Conservation (phyloP, 2,329 filamentous ascomycete species). For the Cryphonectria naterciae region DNA sequence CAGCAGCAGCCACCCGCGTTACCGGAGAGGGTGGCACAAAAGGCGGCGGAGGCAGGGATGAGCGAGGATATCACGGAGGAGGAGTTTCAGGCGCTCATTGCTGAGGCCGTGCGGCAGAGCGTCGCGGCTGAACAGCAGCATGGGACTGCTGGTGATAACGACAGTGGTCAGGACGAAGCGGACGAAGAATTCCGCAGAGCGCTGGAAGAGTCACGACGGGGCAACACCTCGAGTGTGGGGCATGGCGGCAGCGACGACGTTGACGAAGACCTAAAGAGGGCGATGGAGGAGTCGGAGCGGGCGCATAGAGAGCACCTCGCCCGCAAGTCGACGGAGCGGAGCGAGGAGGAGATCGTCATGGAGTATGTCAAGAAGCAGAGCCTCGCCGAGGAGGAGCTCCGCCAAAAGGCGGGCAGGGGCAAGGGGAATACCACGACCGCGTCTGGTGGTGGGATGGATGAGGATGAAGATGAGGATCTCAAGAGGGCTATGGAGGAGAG, state of each 20-base stretch:
- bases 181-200: constrained; percentile 46
- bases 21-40: constrained; percentile 32
- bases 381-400: constrained; percentile 66
- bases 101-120: constrained; percentile 60
- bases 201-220: constrained; percentile 45
- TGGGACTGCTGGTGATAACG: constrained; percentile 27
- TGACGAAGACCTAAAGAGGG: constrained; percentile 51
- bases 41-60: constrained; percentile 39
- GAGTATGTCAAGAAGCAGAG: constrained; percentile 81
- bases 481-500: constrained; percentile 60
- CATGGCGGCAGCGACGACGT: constrained; percentile 40
- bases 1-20: constrained; percentile 31
- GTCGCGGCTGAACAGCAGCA: constrained; percentile 36
- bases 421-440: constrained; percentile 38
- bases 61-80: constrained; percentile 55
- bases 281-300: constrained; percentile 51
- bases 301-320: constrained; percentile 49
- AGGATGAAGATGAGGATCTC: constrained; percentile 58
- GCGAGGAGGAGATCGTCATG: constrained; percentile 74
- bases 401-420: constrained; percentile 30
- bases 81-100: constrained; percentile 60
- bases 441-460: constrained; percentile 38
- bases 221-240: constrained; percentile 20
- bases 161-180: constrained; percentile 30
- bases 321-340: constrained; percentile 42